Evolutionary conservation across 768 basidiomycete genomes (phyloP).

Genomic region (Tulasnella sp.): DNA sequence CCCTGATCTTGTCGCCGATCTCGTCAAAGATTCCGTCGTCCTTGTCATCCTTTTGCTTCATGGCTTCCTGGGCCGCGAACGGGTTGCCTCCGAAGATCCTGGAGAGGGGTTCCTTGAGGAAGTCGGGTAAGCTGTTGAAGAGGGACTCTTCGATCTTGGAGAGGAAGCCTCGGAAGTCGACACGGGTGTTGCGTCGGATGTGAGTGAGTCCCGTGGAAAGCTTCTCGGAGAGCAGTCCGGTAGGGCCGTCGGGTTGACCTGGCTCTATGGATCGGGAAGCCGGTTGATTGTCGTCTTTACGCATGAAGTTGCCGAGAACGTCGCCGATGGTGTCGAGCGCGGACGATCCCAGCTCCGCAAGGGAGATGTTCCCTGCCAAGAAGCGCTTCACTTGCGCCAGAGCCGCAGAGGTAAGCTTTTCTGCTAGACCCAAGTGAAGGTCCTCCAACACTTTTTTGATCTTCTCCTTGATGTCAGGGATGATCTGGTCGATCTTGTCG

Average conservation of each 20-base stretch:
- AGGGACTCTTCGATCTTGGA: conserved; percentile 4
- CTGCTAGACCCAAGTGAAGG: not conserved
- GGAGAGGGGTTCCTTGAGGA: not conserved
- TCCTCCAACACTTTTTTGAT: not conserved
- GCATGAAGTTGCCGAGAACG: not conserved
- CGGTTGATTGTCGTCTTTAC: not conserved
- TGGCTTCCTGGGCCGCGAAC: not conserved
- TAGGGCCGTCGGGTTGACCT: not conserved
- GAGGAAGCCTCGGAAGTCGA: conserved; percentile 7
- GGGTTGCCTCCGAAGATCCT: conserved; percentile 7
- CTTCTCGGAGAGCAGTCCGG: conserved; percentile 1
- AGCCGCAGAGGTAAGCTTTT: conserved; percentile 1
- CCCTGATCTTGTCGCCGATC: not conserved
- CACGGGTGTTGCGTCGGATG: conserved; percentile 1
- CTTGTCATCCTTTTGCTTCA: not conserved
- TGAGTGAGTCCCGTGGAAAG: not conserved
- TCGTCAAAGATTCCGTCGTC: not conserved
- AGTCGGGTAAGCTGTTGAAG: conserved; percentile 5
- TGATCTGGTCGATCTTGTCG: not conserved
- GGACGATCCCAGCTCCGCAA: not conserved
- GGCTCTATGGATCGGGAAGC: not conserved
- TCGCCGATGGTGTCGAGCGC: not conserved
- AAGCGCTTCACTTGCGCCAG: conserved; percentile 3
- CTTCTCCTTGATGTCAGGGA: conserved; percentile 5
- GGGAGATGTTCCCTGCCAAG: not conserved